phyloP scores from a whole-genome alignment of 176 grass and related monocot genomes.

The Carex parvula region DNA sequence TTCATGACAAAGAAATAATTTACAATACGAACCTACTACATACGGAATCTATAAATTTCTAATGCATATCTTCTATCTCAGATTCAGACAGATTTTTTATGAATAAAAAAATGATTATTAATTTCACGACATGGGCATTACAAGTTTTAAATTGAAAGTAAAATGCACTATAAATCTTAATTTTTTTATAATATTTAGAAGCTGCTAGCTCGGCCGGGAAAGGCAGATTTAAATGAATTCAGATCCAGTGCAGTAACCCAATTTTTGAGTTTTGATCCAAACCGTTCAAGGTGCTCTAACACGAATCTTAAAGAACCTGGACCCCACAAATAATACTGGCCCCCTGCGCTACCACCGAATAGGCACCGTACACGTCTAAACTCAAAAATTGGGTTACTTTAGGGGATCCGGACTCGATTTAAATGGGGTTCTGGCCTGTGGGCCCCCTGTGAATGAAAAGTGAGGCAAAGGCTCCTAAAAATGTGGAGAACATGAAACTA shows the following conservation, averaged over 20 bases:
- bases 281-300: too few species aligned
- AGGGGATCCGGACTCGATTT: too few species aligned
- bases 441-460: not conserved
- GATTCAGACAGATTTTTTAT: not conserved
- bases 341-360: too few species aligned
- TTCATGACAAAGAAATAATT: not conserved
- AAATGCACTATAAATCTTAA: not conserved
- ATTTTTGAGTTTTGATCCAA: too few species aligned
- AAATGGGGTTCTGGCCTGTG: slow-evolving; percentile 3
- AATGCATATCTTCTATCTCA: not conserved
- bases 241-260: too few species aligned
- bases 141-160: not conserved
- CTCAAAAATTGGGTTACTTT: too few species aligned
- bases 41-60: not conserved
- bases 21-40: not conserved
- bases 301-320: too few species aligned
- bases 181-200: not conserved
- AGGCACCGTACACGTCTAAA: too few species aligned
- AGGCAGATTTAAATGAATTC: not conserved
- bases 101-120: not conserved
- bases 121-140: not conserved
- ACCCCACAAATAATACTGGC: too few species aligned
- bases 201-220: not conserved
- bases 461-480: slow-evolving; percentile 3
- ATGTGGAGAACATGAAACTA: not conserved